Percentiles rank a stretch among this genome's conserved stretches.
These are phyloP conservation scores for Fusarium vanettenii DNA, from an alignment of 2,329 filamentous ascomycete species.

Conservation along the genomic window DNA sequence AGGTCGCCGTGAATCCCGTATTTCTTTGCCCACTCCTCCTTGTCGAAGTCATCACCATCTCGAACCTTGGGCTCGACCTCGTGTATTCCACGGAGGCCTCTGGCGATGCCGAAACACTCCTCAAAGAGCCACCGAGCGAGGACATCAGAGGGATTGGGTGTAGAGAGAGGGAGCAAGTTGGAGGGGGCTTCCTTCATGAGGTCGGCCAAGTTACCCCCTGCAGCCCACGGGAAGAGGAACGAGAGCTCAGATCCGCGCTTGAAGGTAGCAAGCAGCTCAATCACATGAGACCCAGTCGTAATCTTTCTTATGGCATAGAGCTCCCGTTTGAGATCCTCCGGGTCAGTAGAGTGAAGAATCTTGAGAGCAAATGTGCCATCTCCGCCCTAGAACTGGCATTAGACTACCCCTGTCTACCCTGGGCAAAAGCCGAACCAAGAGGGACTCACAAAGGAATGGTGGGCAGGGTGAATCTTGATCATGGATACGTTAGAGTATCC, in stretches of 20 bases:
- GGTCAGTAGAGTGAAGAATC: neutral
- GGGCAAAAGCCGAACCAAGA: no score
- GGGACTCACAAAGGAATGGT: neutral
- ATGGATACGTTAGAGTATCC: neutral
- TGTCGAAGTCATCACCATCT: no score
- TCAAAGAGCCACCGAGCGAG: neutral
- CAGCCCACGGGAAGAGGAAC: constrained; percentile 12
- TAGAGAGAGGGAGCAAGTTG: neutral
- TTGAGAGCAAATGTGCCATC: neutral
- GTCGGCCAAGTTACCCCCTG: neutral
- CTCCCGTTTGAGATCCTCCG: neutral
- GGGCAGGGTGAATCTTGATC: neutral
- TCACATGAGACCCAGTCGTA: neutral
- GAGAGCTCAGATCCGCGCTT: neutral
- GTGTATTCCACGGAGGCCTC: neutral
- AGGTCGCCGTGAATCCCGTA: no score
- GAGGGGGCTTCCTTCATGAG: neutral
- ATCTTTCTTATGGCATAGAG: neutral
- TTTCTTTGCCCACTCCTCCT: no score
- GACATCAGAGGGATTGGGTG: no score
- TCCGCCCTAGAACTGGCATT: neutral
- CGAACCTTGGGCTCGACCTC: neutral
- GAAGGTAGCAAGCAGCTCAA: neutral
- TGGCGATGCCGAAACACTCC: neutral
- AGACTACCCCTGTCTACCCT: no score